phyloP scores from a whole-genome alignment of 305 asterid species.

The Striga hermonthica region DNA sequence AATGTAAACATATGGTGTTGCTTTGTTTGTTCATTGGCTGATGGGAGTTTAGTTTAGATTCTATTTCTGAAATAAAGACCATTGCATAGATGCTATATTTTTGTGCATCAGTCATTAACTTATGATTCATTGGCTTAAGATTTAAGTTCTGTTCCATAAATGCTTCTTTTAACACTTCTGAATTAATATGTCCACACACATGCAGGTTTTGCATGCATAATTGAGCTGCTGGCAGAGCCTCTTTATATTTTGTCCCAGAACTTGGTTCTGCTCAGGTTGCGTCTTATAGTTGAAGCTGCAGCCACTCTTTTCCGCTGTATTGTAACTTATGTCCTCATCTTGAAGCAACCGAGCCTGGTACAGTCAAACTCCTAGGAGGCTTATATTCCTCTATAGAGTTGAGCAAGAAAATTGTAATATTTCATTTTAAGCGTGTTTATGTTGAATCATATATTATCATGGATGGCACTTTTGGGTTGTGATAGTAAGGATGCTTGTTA shows the following conservation, averaged over 20 bases:
- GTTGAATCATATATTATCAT: not conserved
- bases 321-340: slow-evolving; percentile 59
- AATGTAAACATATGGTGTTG: not conserved
- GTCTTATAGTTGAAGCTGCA: not conserved
- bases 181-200: slow-evolving; percentile 2
- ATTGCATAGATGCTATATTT: slow-evolving; percentile 3
- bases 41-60: slow-evolving; percentile 1
- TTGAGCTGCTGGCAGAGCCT: not conserved
- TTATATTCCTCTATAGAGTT: slow-evolving; percentile 2
- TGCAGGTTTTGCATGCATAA: not conserved
- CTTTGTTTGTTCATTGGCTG: slow-evolving; percentile 7
- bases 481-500: slow-evolving; percentile 5
- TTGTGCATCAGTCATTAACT: not conserved
- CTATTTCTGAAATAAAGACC: slow-evolving; percentile 14
- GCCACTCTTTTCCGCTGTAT: not conserved
- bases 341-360: slow-evolving; percentile 70
- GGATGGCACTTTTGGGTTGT: not conserved
- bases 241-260: not conserved
- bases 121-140: slow-evolving; percentile 3
- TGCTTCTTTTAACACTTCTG: slow-evolving; percentile 14
- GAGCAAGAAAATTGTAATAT: slow-evolving; percentile 14
- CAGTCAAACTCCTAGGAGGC: slow-evolving; percentile 11
- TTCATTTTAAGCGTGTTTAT: slow-evolving; percentile 20
- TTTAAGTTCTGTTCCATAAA: slow-evolving; percentile 5
- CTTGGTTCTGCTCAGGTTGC: not conserved